Evolutionary conservation across 2,329 filamentous ascomycete genomes (phyloP), one percentile per base, ranked within the genome.

Genomic region (Botryotinia calthae): DNA sequence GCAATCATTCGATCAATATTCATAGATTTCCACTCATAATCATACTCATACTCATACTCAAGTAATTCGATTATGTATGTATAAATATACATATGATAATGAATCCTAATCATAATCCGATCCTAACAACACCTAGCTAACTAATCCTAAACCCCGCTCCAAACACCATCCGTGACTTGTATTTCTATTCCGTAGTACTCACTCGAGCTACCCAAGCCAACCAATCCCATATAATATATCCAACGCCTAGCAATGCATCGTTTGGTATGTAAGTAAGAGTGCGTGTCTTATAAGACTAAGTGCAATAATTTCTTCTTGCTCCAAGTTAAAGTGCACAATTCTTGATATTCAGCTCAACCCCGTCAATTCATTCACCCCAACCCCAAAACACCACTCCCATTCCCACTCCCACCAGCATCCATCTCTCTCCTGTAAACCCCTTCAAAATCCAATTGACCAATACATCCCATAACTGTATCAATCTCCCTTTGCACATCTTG

Each of bases 401-500:
- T 56, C 28, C 51, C 51, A 31, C 65, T 69, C 2, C 72, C 73
- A 40, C 59, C 63, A 31, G 44, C 42, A 10, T 74, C 67, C 44
- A 56, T 54, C 31, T 76, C 77, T 64, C 76, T 75, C 20, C 74
- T 75, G 76, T 82, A 81, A 34, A 74, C 77, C 2, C 79, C 80
- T 28, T 74, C 77, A 74, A 81, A 81, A 75, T 91, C 89, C 74
- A 91, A 81, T 72, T 86, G 84, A 8, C 83, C 84, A 25, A 91
- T 81, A 9, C 81, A 89, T 86, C 2, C 86, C 86, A 76, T 87
- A 87, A 40, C 91, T 83, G 37, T 84, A 79, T 91, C 89, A 76
- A 92, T 90, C 80, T 93, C 91, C 66, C 84, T 85, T 61, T 86
- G 88, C 75, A 93, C 79, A 78, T 93, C 91, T 71, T 90, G 88